Evolutionary conservation across 306 rosid species (phyloP), one percentile per base, ranked within the genome.

Genomic region (Cucurbita moschata): DNA sequence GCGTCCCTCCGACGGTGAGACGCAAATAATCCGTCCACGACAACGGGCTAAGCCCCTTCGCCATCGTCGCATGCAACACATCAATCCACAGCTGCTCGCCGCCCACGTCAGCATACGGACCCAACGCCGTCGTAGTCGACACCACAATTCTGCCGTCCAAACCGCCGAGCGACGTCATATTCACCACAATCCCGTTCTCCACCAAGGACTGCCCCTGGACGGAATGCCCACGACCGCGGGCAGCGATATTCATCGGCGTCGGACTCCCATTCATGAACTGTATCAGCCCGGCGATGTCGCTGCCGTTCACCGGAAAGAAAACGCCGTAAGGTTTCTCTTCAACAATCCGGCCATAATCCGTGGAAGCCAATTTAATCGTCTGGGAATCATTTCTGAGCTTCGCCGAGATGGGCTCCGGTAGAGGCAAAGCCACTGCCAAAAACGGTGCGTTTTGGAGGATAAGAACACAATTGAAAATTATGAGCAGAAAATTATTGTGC

Each of bases 21-120:
- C 64, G 78, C 81, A 95, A 81, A 47, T 91, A 95, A 42, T 95
- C 97, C 21, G 92, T 87, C 99, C 96, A 95, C 5, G 96, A 85
- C 2, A 82, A 81, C 0, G 96, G 97, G 0, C 96, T 57, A 1
- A 87, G 79, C 0, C 97, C 96, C 58, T 21, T 58, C 11, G 76
- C 58, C 5, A 84, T 82, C 1, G 90, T 74, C 39, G 84, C 88
- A 75, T 72, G 80, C 76, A 95, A 54, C 7, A 95, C 87, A 76
- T 95, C 86, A 12, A 88, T 88, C 99, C 99, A 95, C 50, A 77
- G 76, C 68, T 86, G 92, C 76, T 85, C 96, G 6, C 86, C 96
- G 1, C 99, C 92, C 1, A 89, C 97, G 73, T 94, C 99, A 0
- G 79, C 97, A 38, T 84, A 94, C 3, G 63, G 74, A 1, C 80